Evolutionary conservation across 805 yeast genomes (phyloP).

Genomic region (Schwanniomyces vanrijiae): DNA sequence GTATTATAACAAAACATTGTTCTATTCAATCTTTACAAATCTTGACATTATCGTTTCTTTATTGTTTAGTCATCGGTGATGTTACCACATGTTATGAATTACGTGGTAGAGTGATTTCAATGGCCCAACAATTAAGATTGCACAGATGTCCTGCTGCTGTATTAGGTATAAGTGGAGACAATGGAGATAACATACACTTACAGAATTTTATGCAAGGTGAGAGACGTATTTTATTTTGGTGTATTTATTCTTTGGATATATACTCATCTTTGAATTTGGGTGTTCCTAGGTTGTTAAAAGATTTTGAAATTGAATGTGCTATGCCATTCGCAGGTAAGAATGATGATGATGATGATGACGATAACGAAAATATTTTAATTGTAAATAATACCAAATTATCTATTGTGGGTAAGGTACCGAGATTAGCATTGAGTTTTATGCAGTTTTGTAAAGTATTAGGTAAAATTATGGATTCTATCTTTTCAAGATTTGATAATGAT

Average conservation of each 20-base stretch:
- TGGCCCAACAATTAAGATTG: conserved; percentile 82
- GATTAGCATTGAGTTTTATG: conserved; percentile 62
- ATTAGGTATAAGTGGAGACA: conserved; percentile 53
- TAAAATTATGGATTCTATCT: conserved; percentile 66
- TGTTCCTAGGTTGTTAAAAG: conserved; percentile 77
- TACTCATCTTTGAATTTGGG: conserved; percentile 77
- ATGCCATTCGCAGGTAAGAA: conserved; percentile 60
- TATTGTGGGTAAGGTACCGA: conserved; percentile 69
- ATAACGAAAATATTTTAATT: conserved; percentile 55
- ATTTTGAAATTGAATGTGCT: conserved; percentile 83
- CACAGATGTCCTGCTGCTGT: conserved; percentile 89
- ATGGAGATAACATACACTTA: conserved; percentile 34
- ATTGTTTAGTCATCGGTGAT: conserved; percentile 73
- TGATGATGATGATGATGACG: conserved; percentile 40
- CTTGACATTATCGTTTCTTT: conserved; percentile 64
- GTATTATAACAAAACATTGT: conserved; percentile 54
- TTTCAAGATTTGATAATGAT: conserved; percentile 51
- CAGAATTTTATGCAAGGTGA: conserved; percentile 76
- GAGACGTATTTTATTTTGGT: conserved; percentile 82
- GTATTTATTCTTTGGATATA: conserved; percentile 72
- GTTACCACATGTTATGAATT: conserved; percentile 70
- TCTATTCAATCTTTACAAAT: conserved; percentile 71
- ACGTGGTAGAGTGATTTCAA: conserved; percentile 72
- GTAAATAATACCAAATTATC: conserved; percentile 59
- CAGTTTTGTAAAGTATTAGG: conserved; percentile 74